These are phyloP conservation scores for Fusarium pininemorale DNA, from an alignment of 2,329 filamentous ascomycete species.

Conservation along the genomic window DNA sequence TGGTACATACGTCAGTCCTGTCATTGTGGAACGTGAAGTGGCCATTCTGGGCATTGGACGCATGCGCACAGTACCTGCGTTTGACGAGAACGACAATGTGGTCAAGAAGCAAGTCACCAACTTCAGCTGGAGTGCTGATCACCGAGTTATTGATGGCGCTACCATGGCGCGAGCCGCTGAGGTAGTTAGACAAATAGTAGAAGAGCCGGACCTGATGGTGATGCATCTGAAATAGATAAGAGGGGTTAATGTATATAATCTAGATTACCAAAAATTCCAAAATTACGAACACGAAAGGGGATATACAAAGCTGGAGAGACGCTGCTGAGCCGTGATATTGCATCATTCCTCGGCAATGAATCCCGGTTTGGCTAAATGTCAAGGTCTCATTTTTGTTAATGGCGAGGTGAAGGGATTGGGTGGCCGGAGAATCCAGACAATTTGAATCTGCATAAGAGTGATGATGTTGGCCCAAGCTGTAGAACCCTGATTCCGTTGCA, in stretches of 20 bases:
- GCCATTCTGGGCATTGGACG: constrained; percentile 91
- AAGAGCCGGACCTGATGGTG: constrained; percentile 88
- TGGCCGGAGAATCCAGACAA: neutral
- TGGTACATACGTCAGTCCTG: constrained; percentile 88
- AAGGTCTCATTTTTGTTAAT: neutral
- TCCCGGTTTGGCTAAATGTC: neutral
- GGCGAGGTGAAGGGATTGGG: neutral
- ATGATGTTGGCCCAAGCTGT: neutral
- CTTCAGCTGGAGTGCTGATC: constrained; percentile 97
- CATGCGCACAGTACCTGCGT: constrained; percentile 82
- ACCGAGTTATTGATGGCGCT: constrained; percentile 92
- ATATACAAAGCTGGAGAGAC: neutral
- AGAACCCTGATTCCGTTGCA: constrained; percentile 3
- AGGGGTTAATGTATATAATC: constrained; percentile 10
- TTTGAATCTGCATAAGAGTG: neutral
- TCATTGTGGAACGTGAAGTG: constrained; percentile 90
- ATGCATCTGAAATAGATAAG: constrained; percentile 74
- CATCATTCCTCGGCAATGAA: neutral
- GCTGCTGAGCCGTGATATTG: neutral
- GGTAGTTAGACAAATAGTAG: constrained; percentile 78
- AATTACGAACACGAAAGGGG: neutral
- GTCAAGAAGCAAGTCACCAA: constrained; percentile 83
- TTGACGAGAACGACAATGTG: constrained; percentile 68
- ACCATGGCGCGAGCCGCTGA: constrained; percentile 93
- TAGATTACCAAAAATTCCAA: constrained; percentile 1